phyloP scores from a whole-genome alignment of 2,329 filamentous ascomycete species.

The Colletotrichum incanum region DNA sequence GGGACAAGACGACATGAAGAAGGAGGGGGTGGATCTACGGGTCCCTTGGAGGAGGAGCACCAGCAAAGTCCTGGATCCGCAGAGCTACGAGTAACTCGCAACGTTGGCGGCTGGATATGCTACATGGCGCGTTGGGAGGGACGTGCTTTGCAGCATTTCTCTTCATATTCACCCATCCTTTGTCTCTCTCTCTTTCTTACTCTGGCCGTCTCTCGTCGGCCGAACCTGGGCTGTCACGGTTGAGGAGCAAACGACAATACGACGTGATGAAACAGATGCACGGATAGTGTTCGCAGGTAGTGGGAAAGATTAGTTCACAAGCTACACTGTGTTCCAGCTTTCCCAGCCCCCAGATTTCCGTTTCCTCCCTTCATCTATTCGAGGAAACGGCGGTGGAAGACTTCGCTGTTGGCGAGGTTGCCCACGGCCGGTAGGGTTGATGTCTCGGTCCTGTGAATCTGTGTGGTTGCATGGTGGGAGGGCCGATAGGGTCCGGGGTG shows the following conservation, averaged over 20 bases:
- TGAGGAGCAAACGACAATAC: conserved; percentile 19
- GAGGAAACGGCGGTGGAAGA: conserved; percentile 20
- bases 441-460: conserved; percentile 30
- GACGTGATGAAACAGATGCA: conserved; percentile 39
- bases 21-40: conserved; percentile 39
- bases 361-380: conserved; percentile 10
- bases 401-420: conserved; percentile 4
- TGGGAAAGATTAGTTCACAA: conserved; percentile 7
- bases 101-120: background rate
- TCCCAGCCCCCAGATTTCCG: conserved; percentile 5
- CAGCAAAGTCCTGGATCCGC: background rate
- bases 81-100: background rate
- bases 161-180: background rate
- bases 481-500: conserved; percentile 21
- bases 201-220: background rate
- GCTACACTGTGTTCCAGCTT: conserved; percentile 6
- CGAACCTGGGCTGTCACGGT: conserved; percentile 27
- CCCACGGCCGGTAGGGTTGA: background rate
- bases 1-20: conserved; percentile 28
- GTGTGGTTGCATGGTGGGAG: conserved; percentile 32
- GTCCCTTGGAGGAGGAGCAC: conserved; percentile 1
- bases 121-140: conserved; percentile 16
- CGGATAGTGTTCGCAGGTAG: conserved; percentile 14
- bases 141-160: background rate
- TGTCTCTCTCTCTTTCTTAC: background rate